These are phyloP conservation scores for Candida nitratophila DNA, from an alignment of 805 yeast genomes.

Conservation along the genomic window DNA sequence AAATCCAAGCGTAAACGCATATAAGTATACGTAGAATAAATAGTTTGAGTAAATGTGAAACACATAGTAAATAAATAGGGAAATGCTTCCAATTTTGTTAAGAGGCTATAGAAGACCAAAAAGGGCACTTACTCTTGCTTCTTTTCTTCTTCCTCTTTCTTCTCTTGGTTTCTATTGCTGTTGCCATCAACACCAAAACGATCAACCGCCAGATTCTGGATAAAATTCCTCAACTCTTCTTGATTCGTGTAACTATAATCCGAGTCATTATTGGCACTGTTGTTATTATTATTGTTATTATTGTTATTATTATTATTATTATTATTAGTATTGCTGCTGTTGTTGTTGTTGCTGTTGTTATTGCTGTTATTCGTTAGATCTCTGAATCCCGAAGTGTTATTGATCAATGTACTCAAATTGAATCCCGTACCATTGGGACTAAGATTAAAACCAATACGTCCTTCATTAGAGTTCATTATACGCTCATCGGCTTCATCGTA, in stretches of 20 bases:
- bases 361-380: too few relatives aligned
- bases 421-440: background rate
- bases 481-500: slow-evolving; percentile 5
- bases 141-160: background rate
- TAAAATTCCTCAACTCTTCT: slow-evolving; percentile 20
- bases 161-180: background rate
- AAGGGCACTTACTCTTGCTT: too few relatives aligned
- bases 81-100: too few relatives aligned
- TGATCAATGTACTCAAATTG: background rate
- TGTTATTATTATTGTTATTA: background rate
- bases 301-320: background rate
- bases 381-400: background rate
- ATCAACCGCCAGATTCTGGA: slow-evolving; percentile 15
- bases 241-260: slow-evolving; percentile 20
- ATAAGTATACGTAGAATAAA: too few relatives aligned
- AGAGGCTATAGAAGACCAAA: too few relatives aligned
- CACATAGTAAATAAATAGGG: too few relatives aligned
- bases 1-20: too few relatives aligned
- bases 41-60: too few relatives aligned
- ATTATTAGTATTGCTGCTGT: background rate
- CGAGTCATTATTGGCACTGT: background rate
- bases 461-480: background rate
- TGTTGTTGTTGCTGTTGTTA: background rate
- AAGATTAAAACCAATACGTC: background rate
- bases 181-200: background rate